Evolutionary conservation across 2,329 filamentous ascomycete species (phyloP).

Genomic region (Exophiala spinifera): DNA sequence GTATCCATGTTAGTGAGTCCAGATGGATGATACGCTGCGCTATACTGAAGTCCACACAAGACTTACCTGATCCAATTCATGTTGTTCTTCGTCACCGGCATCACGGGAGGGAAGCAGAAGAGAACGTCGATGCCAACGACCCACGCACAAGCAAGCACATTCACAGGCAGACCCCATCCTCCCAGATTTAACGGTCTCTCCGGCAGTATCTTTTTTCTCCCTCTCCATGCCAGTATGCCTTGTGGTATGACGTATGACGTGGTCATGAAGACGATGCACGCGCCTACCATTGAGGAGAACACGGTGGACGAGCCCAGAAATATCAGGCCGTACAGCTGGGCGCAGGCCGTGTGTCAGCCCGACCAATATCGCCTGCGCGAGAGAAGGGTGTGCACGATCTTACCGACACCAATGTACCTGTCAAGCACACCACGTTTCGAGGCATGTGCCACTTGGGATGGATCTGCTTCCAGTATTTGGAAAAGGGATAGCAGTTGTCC

Average conservation of each 20-base stretch:
- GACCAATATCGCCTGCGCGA: conserved; percentile 5
- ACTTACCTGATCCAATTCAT: conserved; percentile 22
- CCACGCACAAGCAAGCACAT: conserved; percentile 31
- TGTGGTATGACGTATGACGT: conserved; percentile 47
- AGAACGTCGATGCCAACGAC: conserved; percentile 32
- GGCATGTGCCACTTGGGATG: too few species aligned
- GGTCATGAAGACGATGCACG: conserved; percentile 41
- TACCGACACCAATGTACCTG: too few species aligned
- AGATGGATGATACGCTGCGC: background rate
- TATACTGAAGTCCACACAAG: background rate
- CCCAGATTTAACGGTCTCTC: conserved; percentile 46
- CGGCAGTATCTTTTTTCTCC: conserved; percentile 39
- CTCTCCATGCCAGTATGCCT: conserved; percentile 43
- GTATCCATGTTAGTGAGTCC: background rate
- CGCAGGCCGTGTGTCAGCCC: background rate
- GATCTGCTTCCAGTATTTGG: conserved; percentile 45
- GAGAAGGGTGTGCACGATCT: conserved; percentile 37
- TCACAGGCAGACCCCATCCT: conserved; percentile 41
- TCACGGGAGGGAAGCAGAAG: conserved; percentile 33
- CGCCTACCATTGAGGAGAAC: conserved; percentile 44
- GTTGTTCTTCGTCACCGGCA: conserved; percentile 13
- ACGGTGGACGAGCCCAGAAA: conserved; percentile 49
- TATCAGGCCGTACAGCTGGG: conserved; percentile 42
- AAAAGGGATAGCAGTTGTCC: conserved; percentile 36
- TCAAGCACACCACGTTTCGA: too few species aligned